phyloP scores from a whole-genome alignment of 768 basidiomycete species.

The Phallus indusiatus region DNA sequence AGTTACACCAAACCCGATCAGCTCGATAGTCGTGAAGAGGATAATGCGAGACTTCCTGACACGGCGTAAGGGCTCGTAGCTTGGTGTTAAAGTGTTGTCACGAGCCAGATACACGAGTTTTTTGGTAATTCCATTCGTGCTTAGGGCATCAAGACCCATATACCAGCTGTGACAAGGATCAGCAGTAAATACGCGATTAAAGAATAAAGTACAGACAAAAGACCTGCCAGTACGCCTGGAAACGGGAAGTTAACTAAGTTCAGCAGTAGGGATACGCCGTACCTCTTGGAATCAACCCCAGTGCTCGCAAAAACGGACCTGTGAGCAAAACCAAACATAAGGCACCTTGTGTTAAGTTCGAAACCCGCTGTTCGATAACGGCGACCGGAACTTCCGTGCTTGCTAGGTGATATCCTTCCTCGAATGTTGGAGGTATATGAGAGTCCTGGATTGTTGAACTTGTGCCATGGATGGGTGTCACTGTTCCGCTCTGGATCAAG shows the following conservation, averaged over 20 bases:
- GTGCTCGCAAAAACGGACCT: constrained; percentile 71
- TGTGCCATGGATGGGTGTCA: neutral
- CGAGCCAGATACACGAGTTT: constrained; percentile 73
- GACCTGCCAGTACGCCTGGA: constrained; percentile 64
- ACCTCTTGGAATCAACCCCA: constrained; percentile 71
- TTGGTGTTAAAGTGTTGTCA: constrained; percentile 54
- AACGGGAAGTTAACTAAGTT: neutral
- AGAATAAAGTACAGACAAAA: constrained; percentile 53
- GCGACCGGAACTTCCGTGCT: constrained; percentile 46
- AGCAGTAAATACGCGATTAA: constrained; percentile 3
- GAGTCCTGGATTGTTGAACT: neutral
- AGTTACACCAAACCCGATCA: constrained; percentile 77
- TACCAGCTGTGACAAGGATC: constrained; percentile 51
- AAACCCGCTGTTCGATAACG: constrained; percentile 89
- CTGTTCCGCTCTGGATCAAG: neutral
- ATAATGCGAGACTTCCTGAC: constrained; percentile 69
- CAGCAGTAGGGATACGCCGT: constrained; percentile 6
- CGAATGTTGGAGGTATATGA: neutral
- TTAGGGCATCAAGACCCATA: constrained; percentile 81
- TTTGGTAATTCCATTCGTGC: constrained; percentile 71
- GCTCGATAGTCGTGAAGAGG: constrained; percentile 64
- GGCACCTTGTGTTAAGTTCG: constrained; percentile 78
- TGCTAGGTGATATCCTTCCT: neutral
- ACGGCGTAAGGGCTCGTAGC: constrained; percentile 58
- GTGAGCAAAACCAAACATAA: constrained; percentile 73